phyloP scores from a whole-genome alignment of 2,329 filamentous ascomycete species.

The Diplodia intermedia region DNA sequence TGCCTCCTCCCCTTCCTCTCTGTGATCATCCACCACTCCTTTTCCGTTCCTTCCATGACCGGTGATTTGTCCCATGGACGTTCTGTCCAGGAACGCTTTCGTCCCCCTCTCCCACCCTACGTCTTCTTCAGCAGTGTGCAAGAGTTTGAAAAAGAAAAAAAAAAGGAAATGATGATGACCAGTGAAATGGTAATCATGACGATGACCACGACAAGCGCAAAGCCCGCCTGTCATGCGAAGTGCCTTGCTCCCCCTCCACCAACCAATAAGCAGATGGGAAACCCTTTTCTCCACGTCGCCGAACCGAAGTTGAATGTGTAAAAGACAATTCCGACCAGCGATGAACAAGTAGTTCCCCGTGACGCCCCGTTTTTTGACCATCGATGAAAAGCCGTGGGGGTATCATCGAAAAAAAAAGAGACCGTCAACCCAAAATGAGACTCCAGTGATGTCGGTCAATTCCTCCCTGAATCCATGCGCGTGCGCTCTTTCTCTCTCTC shows the following conservation, averaged over 20 bases:
- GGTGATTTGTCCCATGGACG: not conserved
- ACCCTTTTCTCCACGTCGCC: not conserved
- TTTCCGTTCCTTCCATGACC: not conserved
- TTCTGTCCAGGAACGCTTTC: not conserved
- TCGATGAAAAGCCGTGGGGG: slow-evolving; percentile 16
- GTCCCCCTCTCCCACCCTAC: not conserved
- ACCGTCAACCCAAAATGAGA: slow-evolving; percentile 21
- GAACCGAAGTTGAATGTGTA: not conserved
- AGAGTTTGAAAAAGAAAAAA: not conserved
- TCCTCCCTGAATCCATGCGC: slow-evolving; percentile 7
- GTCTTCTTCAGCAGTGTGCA: not conserved
- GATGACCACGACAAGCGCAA: not conserved
- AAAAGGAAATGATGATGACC: slow-evolving; percentile 3
- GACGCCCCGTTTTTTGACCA: not conserved
- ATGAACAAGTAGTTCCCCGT: not conserved
- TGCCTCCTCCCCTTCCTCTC: not conserved
- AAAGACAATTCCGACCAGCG: not conserved
- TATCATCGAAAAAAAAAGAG: slow-evolving; percentile 12
- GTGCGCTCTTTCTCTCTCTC: not conserved
- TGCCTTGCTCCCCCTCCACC: not conserved
- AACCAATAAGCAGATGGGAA: not conserved
- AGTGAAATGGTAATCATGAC: not conserved
- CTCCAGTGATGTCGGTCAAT: slow-evolving; percentile 23
- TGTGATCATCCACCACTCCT: not conserved
- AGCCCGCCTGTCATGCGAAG: not conserved